Percentiles rank a stretch among this genome's conserved stretches.
Conservation (phyloP, 179 eudicot genomes). For the Silene vulgaris region DNA sequence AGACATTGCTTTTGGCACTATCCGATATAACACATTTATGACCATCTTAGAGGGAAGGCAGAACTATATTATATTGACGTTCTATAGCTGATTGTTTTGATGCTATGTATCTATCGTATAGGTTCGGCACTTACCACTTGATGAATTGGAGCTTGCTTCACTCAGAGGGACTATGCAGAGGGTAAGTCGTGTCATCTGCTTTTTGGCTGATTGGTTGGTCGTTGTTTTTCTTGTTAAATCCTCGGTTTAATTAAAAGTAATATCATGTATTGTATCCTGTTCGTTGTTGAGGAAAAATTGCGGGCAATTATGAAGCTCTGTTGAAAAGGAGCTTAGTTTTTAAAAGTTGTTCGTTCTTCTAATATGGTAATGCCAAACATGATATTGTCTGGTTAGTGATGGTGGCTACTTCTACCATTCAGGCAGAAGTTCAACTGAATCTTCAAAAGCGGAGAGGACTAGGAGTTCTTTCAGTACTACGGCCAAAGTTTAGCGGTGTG, state of each 20-base stretch:
- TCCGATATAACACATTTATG: not conserved
- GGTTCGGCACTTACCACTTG: conserved; percentile 92
- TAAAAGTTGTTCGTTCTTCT: not conserved
- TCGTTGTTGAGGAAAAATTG: not conserved
- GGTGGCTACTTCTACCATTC: conserved; percentile 28
- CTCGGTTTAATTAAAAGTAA: not conserved
- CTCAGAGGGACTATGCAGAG: conserved; percentile 87
- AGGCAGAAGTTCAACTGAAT: conserved; percentile 94
- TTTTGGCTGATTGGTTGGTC: not conserved
- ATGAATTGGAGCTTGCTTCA: conserved; percentile 97
- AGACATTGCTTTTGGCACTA: not conserved
- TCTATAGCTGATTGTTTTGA: conserved; percentile 7
- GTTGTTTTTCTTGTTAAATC: not conserved
- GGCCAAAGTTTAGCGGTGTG: conserved; percentile 93
- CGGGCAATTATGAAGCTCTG: not conserved
- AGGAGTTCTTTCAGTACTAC: conserved; percentile 77
- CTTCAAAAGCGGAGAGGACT: conserved; percentile 93
- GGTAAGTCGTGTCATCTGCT: conserved; percentile 40
- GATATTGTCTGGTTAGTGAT: conserved; percentile 3
- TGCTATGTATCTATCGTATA: conserved; percentile 27
- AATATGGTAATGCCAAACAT: not conserved
- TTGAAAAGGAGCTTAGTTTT: conserved; percentile 6
- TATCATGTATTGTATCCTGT: not conserved
- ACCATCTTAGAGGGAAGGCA: not conserved
- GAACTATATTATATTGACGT: too few species aligned